Conservation (phyloP, 2,329 filamentous ascomycete species). For the Ophiostoma triangulosporum region DNA sequence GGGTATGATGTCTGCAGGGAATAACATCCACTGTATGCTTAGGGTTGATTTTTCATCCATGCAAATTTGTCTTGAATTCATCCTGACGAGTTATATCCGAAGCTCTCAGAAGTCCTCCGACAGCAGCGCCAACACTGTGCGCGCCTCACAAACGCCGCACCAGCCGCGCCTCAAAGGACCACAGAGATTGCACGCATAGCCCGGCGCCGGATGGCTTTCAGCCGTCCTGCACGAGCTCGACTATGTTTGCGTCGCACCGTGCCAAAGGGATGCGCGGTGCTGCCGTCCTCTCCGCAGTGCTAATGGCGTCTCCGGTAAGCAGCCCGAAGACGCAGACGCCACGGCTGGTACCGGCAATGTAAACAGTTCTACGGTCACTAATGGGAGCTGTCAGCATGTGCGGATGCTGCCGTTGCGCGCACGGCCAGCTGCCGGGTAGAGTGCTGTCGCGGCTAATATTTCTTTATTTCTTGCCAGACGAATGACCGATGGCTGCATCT, state of each 20-base stretch:
- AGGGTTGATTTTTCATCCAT: too few relatives aligned
- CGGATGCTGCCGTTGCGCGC: slow-evolving; percentile 23
- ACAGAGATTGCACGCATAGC: slow-evolving; percentile 23
- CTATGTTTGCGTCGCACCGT: not conserved
- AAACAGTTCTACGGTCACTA: not conserved
- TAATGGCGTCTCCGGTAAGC: slow-evolving; percentile 22
- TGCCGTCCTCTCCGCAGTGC: not conserved
- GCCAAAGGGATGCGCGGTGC: too few relatives aligned
- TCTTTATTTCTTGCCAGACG: too few relatives aligned
- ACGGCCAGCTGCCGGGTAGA: slow-evolving; percentile 22
- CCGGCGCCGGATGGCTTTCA: slow-evolving; percentile 6
- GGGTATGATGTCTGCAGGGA: not conserved
- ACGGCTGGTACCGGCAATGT: not conserved
- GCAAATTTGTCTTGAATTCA: too few relatives aligned
- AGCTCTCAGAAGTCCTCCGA: slow-evolving; percentile 18
- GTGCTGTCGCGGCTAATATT: too few relatives aligned
- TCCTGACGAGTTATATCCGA: not conserved
- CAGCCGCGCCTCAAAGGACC: slow-evolving; percentile 16
- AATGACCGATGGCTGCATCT: slow-evolving; percentile 21
- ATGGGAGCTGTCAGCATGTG: slow-evolving; percentile 15
- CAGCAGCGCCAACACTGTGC: slow-evolving; percentile 15
- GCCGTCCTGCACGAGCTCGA: slow-evolving; percentile 17
- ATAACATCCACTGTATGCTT: too few relatives aligned
- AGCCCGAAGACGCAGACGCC: slow-evolving; percentile 10
- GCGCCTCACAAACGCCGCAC: slow-evolving; percentile 20